Base-by-base conservation (phyloP, 1,284 basidiomycete genomes). In the Peniophora sp. region DNA sequence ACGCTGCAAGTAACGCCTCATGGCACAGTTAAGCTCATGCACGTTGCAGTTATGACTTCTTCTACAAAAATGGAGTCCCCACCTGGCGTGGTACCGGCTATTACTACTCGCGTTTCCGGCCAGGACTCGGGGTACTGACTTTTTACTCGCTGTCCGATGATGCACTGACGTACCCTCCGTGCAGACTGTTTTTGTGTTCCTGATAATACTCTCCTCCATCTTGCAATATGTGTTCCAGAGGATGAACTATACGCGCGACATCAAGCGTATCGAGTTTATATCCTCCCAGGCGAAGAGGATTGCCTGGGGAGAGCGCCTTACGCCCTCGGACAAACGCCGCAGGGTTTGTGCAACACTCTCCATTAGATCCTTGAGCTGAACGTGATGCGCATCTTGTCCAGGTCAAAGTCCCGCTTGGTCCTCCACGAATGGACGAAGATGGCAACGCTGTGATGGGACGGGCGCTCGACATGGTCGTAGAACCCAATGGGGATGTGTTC, bases 61-160 rank as follows among this genome's bases (percentile, higher is more conserved):
- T 93, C 74, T 88, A 87, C 71, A 91, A 92, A 67, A 92, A 92
- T 55, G 91, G 91, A 35, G 91, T 94, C 3, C 91, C 91, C 0
- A 87, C 77, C 62, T 94, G 91, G 91, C 76, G 90, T 60, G 91
- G 86, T 14, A 90, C 84, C 22, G 83, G 82, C 45, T 96, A 97
- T 67, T 96, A 95, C 67, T 97, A 97, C 68, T 82, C 89, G 34
- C 84, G 94, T 53, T 97, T 89, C 76, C 80, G 94, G 43, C 94
- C 94, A 19, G 92, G 93, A 41, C 76, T 97, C 56, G 80, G 81
- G 54, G 86, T 88, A 60, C n/a, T 55, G 83, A 63, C 16, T 50
- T 48, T 35, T 12, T 5, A 32, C 27, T 32, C 27, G 27, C 27
- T 12, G 1, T 35, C 20, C 17, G 20, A 36, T 49, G 11, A 47